phyloP scores from a whole-genome alignment of 805 yeast genomes.

The Schwanniomyces polymorphus region DNA sequence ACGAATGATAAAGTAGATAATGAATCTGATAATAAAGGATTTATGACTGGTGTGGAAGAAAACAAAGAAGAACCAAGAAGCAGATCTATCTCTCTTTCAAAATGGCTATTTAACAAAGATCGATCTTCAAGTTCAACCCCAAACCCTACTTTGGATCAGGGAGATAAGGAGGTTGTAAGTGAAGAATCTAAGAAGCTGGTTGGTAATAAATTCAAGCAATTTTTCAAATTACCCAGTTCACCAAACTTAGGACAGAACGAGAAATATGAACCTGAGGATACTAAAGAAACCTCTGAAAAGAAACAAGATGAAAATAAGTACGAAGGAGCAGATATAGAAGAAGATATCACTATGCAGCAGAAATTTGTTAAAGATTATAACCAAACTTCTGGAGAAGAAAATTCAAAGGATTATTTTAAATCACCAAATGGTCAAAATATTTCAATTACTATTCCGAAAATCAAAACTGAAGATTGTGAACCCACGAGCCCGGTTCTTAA shows the following conservation, averaged over 20 bases:
- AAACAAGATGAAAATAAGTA: background rate
- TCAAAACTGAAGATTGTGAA: constrained; percentile 7
- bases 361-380: background rate
- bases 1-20: background rate
- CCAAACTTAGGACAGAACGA: background rate
- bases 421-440: background rate
- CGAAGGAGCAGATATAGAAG: background rate
- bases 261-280: background rate
- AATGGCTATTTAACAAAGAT: constrained; percentile 25
- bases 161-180: background rate
- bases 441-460: constrained; percentile 9
- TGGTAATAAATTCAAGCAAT: constrained; percentile 26
- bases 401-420: constrained; percentile 1
- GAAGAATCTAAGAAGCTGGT: constrained; percentile 15
- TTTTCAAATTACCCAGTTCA: constrained; percentile 20
- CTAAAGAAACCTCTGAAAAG: constrained; percentile 3
- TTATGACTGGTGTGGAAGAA: background rate
- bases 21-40: background rate
- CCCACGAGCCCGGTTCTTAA: constrained; percentile 24
- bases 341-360: background rate
- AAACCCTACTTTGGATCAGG: background rate
- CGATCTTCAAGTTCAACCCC: constrained; percentile 1
- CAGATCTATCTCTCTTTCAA: constrained; percentile 27
- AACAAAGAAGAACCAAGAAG: constrained; percentile 9
- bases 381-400: background rate